These are phyloP conservation scores for Ganoderma sinense DNA, from an alignment of 1,284 basidiomycete species.

Conservation along the genomic window DNA sequence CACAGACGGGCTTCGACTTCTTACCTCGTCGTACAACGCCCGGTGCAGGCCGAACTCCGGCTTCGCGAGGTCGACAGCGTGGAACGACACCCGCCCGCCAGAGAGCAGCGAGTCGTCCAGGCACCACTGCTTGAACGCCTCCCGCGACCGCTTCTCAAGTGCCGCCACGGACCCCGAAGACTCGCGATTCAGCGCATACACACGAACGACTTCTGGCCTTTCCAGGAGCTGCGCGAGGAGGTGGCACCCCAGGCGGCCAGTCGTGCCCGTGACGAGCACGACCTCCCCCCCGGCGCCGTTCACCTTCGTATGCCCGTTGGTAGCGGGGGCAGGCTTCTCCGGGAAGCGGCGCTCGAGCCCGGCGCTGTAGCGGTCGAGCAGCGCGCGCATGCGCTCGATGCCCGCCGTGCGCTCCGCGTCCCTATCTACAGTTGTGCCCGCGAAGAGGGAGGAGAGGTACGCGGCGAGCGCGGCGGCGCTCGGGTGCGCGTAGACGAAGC, in stretches of 20 bases:
- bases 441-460: conserved; percentile 23
- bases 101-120: conserved; percentile 25
- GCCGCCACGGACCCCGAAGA: conserved; percentile 17
- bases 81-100: conserved; percentile 23
- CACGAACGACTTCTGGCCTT: conserved; percentile 30
- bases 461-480: conserved; percentile 35
- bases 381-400: conserved; percentile 22
- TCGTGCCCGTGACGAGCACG: conserved; percentile 47
- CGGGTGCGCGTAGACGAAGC: conserved; percentile 44
- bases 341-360: conserved; percentile 22
- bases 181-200: conserved; percentile 45
- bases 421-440: conserved; percentile 17
- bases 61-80: conserved; percentile 28
- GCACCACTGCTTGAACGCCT: conserved; percentile 36
- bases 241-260: conserved; percentile 44
- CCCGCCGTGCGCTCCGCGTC: conserved; percentile 16
- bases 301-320: conserved; percentile 11
- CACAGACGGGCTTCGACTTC: neutral
- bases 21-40: conserved; percentile 28
- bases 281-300: conserved; percentile 26
- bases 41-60: conserved; percentile 25
- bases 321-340: conserved; percentile 12
- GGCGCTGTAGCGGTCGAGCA: conserved; percentile 41
- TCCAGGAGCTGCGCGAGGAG: conserved; percentile 39
- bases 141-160: conserved; percentile 35